phyloP scores from a whole-genome alignment of 2,329 filamentous ascomycete species.

The Didymella keratinophila region DNA sequence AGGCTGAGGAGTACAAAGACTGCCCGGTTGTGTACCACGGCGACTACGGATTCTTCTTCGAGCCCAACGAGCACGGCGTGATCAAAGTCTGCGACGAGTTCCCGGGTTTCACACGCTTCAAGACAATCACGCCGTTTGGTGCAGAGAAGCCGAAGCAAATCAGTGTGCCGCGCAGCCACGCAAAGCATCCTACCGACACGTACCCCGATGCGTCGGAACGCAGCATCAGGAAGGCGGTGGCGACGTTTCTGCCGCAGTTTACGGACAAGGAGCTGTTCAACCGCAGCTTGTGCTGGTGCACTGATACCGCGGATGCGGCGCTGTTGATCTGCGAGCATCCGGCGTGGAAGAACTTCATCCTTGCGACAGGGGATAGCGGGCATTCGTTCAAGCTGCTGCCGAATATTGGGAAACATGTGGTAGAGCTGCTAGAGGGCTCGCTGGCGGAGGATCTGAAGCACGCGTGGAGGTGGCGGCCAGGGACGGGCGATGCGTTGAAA shows the following conservation, averaged over 20 bases:
- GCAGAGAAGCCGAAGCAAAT: slow-evolving; percentile 60
- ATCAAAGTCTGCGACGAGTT: slow-evolving; percentile 66
- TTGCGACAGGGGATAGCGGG: slow-evolving; percentile 59
- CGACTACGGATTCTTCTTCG: slow-evolving; percentile 60
- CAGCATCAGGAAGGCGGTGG: slow-evolving; percentile 44
- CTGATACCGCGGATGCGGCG: slow-evolving; percentile 68
- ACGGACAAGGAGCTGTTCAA: slow-evolving; percentile 53
- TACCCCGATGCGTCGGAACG: slow-evolving; percentile 57
- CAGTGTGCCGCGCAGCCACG: slow-evolving; percentile 59
- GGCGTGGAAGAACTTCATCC: slow-evolving; percentile 56
- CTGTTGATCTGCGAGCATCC: slow-evolving; percentile 66
- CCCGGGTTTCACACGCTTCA: slow-evolving; percentile 56
- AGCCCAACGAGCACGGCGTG: slow-evolving; percentile 56
- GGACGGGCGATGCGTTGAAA: slow-evolving; percentile 54
- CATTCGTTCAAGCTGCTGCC: slow-evolving; percentile 59
- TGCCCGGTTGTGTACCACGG: slow-evolving; percentile 65
- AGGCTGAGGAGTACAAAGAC: slow-evolving; percentile 57
- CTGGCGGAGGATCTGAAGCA: slow-evolving; percentile 51
- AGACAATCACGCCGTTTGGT: slow-evolving; percentile 53
- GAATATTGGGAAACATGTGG: slow-evolving; percentile 58
- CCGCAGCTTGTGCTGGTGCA: slow-evolving; percentile 65
- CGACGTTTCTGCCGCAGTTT: slow-evolving; percentile 55
- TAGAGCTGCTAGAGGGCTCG: slow-evolving; percentile 55
- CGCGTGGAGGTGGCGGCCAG: slow-evolving; percentile 58
- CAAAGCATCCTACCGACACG: slow-evolving; percentile 54